A percentile compares a stretch with the other conserved stretches of the same genome.
phyloP scores from a whole-genome alignment of 2,329 filamentous ascomycete genomes.

The Aspergillus thermomutatus region DNA sequence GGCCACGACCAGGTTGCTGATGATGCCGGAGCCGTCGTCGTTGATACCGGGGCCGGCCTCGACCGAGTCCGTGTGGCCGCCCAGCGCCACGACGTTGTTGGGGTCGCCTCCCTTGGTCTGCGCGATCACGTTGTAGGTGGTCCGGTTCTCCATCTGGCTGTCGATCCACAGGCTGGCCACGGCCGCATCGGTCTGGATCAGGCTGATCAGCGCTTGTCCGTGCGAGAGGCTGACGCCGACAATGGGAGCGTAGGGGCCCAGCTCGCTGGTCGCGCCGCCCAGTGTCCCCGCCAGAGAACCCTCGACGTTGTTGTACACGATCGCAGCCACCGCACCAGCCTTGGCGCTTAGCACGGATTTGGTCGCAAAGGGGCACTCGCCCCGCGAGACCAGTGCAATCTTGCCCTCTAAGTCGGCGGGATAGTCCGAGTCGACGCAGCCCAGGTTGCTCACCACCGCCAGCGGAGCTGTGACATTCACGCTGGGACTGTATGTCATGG shows the following conservation, averaged over 20 bases:
- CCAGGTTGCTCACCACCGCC: conserved; percentile 59
- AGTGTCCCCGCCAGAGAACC: conserved; percentile 66
- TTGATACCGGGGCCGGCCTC: conserved; percentile 68
- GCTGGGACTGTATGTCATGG: conserved; percentile 64
- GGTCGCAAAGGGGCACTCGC: conserved; percentile 66
- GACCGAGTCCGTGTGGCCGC: conserved; percentile 61
- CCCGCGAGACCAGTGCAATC: conserved; percentile 69
- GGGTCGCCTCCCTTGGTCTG: conserved; percentile 58
- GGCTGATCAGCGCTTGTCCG: conserved; percentile 54
- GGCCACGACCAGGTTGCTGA: conserved; percentile 58
- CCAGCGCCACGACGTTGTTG: conserved; percentile 57
- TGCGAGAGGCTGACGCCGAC: conserved; percentile 63
- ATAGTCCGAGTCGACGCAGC: conserved; percentile 64
- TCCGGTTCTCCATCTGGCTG: conserved; percentile 45
- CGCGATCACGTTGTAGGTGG: conserved; percentile 59
- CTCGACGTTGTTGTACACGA: conserved; percentile 71
- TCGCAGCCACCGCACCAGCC: conserved; percentile 66
- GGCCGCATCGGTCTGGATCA: conserved; percentile 46
- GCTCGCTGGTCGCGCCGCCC: conserved; percentile 54
- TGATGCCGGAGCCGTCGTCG: conserved; percentile 69
- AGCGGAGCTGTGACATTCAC: conserved; percentile 36
- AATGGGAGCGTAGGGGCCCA: conserved; percentile 47
- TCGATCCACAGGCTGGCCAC: conserved; percentile 40
- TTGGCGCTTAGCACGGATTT: conserved; percentile 67
- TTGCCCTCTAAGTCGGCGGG: conserved; percentile 55